Percentiles rank a stretch among this genome's conserved stretches.
Conservation (phyloP, 2,329 filamentous ascomycete genomes). For the Botrytis squamosa region DNA sequence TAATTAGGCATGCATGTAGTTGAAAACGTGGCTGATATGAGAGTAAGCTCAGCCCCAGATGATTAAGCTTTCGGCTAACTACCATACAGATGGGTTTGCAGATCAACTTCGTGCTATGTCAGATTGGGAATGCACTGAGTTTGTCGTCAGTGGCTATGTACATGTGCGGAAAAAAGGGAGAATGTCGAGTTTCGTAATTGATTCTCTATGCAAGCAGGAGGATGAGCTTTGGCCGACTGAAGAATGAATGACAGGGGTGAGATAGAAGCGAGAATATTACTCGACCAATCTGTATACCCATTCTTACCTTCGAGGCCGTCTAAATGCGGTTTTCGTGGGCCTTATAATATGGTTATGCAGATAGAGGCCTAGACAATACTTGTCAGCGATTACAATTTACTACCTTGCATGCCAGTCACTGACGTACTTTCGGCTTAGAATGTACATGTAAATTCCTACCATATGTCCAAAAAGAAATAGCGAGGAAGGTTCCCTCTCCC, state of each 20-base stretch:
- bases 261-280: neutral
- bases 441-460: neutral
- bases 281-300: neutral
- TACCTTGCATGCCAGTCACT: neutral
- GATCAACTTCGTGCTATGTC: constrained; percentile 2
- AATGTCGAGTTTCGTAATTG: neutral
- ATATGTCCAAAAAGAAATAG: neutral
- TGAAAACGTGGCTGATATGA: constrained; percentile 7
- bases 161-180: neutral
- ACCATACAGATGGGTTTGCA: neutral
- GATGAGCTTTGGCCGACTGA: neutral
- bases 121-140: neutral
- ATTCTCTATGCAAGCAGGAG: neutral
- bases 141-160: neutral
- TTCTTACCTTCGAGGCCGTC: too few species aligned
- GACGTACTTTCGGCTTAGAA: neutral
- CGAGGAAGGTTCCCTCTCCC: neutral
- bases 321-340: neutral
- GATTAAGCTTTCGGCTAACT: neutral
- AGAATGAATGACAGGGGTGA: neutral
- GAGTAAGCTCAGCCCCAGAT: constrained; percentile 7
- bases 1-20: constrained; percentile 9
- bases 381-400: neutral
- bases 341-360: neutral
- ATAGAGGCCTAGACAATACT: neutral